These are phyloP conservation scores for Sanghuangporus weigelae DNA, from an alignment of 1,284 basidiomycete species.

Conservation along the genomic window DNA sequence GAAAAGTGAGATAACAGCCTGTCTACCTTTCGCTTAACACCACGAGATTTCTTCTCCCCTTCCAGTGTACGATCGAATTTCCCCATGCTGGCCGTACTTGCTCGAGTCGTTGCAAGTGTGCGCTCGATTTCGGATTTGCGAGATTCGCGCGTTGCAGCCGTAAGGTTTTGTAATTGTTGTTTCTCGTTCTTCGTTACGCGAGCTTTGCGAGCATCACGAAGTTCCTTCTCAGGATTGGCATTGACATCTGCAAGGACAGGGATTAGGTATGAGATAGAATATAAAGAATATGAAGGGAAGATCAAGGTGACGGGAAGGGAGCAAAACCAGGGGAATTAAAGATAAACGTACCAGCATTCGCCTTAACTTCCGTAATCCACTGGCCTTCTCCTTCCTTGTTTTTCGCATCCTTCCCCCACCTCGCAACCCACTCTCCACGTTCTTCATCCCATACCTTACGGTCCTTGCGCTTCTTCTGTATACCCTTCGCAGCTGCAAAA, in stretches of 20 bases:
- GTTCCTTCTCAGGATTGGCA: constrained; percentile 74
- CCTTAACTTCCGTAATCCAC: constrained; percentile 91
- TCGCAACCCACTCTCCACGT: constrained; percentile 85
- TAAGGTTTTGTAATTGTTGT: constrained; percentile 75
- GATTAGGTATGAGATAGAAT: background rate
- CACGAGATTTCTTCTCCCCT: constrained; percentile 85
- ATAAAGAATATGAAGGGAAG: constrained; percentile 19
- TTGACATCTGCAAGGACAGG: constrained; percentile 49
- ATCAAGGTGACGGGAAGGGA: background rate
- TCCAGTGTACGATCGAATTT: constrained; percentile 86
- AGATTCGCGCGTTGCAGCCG: constrained; percentile 35
- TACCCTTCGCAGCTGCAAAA: constrained; percentile 94
- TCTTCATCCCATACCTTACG: constrained; percentile 94
- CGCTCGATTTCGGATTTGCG: constrained; percentile 76
- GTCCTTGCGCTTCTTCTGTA: constrained; percentile 76
- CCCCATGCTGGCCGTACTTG: constrained; percentile 91
- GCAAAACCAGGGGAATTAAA: background rate
- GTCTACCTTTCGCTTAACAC: constrained; percentile 88
- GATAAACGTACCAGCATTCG: constrained; percentile 66
- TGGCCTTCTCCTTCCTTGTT: constrained; percentile 87
- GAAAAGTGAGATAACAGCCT: constrained; percentile 8
- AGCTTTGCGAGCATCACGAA: constrained; percentile 74
- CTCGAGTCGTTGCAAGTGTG: constrained; percentile 73
- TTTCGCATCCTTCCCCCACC: constrained; percentile 91
- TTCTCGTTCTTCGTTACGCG: constrained; percentile 83